Evolutionary conservation across 2,329 filamentous ascomycete species (phyloP).

Genomic region (Cladosporium cucumerinum): DNA sequence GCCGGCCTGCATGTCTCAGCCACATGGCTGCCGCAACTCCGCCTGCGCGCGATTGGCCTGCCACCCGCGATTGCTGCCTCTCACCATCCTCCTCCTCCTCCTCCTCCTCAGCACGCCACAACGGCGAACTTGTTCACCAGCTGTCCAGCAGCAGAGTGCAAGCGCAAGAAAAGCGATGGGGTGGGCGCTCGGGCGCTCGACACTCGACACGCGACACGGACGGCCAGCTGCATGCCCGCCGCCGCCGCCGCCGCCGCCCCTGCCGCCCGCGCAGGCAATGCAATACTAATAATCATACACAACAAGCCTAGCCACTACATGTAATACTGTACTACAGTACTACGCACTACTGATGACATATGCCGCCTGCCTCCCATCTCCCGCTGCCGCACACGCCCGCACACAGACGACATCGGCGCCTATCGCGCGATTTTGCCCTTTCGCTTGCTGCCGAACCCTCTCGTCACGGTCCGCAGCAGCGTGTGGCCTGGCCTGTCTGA

Average conservation of each 20-base stretch:
- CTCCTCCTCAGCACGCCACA: slow-evolving; percentile 4
- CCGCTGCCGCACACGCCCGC: not conserved
- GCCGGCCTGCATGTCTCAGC: slow-evolving; percentile 6
- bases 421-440: slow-evolving; percentile 10
- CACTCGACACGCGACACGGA: not conserved
- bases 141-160: not conserved
- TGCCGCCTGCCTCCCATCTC: not conserved
- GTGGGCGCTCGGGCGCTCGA: not conserved
- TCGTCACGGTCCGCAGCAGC: slow-evolving; percentile 7
- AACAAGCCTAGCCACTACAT: no score
- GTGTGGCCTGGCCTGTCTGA: not conserved
- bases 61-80: not conserved
- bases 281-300: not conserved
- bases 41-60: slow-evolving; percentile 2
- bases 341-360: slow-evolving; percentile 8
- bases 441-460: slow-evolving; percentile 16
- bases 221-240: not conserved
- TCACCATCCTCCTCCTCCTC: not conserved
- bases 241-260: no score
- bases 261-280: not conserved
- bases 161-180: not conserved
- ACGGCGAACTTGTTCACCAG: not conserved
- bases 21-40: slow-evolving; percentile 2
- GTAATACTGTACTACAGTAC: no score
- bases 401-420: slow-evolving; percentile 5